Evolutionary conservation across 1,284 basidiomycete genomes (phyloP).

Genomic region (Vanrija sp.): DNA sequence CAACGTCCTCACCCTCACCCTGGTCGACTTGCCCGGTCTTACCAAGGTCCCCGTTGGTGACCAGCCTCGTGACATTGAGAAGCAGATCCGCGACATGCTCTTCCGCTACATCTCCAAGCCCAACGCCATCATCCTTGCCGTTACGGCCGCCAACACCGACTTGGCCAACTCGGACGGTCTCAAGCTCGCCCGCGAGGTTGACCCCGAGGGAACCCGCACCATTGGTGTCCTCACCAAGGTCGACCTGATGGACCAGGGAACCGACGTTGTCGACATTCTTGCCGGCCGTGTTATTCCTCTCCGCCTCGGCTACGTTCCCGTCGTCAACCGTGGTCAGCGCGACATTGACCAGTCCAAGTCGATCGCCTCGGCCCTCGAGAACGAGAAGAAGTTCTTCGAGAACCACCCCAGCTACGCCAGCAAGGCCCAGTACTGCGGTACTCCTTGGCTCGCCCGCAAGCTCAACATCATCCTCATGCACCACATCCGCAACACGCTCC

Average conservation of each 20-base stretch:
- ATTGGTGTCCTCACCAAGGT: conserved; percentile 98
- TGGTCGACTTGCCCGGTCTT: conserved; percentile 93
- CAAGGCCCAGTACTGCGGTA: conserved; percentile 94
- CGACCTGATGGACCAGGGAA: conserved; percentile 95
- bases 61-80: conserved; percentile 96
- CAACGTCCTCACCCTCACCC: conserved; percentile 90
- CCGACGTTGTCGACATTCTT: conserved; percentile 96
- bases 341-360: conserved; percentile 88
- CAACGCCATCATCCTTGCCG: conserved; percentile 76
- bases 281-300: conserved; percentile 92
- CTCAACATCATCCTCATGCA: conserved; percentile 99
- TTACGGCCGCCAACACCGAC: conserved; percentile 93
- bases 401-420: conserved; percentile 85
- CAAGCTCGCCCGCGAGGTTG: conserved; percentile 93
- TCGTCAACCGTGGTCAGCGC: conserved; percentile 93
- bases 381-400: conserved; percentile 90
- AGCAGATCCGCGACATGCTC: conserved; percentile 95
- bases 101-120: conserved; percentile 93
- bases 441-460: conserved; percentile 93
- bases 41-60: conserved; percentile 95
- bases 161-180: conserved; percentile 97
- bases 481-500: conserved; percentile 91
- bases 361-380: conserved; percentile 78
- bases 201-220: conserved; percentile 89
- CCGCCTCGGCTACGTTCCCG: conserved; percentile 92